Evolutionary conservation across 495 filamentous ascomycete species (phyloP), one percentile per base, ranked within the genome.

Genomic region (Annulohypoxylon bovei): DNA sequence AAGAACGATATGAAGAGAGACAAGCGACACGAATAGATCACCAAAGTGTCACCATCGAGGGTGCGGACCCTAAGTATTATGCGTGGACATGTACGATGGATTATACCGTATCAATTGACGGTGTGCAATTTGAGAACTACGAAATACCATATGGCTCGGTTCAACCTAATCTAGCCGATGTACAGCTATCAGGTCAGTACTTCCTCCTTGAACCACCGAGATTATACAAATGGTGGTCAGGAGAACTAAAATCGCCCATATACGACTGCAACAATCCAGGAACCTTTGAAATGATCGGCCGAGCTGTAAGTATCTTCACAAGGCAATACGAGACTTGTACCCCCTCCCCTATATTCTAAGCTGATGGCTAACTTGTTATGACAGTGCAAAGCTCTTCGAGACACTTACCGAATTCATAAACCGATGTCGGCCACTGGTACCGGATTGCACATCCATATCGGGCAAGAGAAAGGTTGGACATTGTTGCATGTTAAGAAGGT

Each of bases 401-500:
- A 49, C 9, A 14, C 4, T 18, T 70, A 65, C 9, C 52, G 73
- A 30, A 63, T 75, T 16, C 73, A 75, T 27, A 75, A 75, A 40
- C 73, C 73, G 1, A 59, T 53, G 55, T 3, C n/a, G 0, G 0
- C 0, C 0, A 12, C 64, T 4, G 11, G 3, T 0, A 58, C 47
- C 0, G 73, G 70, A 0, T 27, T 75, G 1, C 73, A 75, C 14
- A 49, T 75, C 9, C 73, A 75, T 12, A 59, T 73, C 7, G 70
- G 70, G 3, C 66, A 73, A 22, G 65, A 73, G 22, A 32, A 30
- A 0, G 70, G 67, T 1, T 75, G 58, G 59, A 63, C 49, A 9
- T 27, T 75, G 4, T 33, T 73, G 20, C 62, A 73, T 42, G 54
- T 75, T 22, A 75, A 75, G 27, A 75, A 68, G 54, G 67, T 71